Evolutionary conservation across 768 basidiomycete species (phyloP).

Genomic region (Trametes cingulata): DNA sequence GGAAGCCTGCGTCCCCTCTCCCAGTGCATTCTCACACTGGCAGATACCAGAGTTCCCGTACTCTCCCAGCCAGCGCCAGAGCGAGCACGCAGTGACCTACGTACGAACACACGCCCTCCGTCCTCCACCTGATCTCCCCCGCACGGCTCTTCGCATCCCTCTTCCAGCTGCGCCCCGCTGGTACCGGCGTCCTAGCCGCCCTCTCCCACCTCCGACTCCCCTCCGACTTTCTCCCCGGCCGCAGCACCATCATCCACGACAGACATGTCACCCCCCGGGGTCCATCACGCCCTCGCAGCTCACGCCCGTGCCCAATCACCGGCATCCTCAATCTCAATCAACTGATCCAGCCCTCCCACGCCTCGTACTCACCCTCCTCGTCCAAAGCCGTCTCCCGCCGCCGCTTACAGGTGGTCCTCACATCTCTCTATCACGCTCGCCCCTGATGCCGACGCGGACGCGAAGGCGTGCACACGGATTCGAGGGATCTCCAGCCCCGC

Average conservation of each 20-base stretch:
- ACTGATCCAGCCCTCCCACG: constrained; percentile 7
- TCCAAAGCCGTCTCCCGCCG: no score
- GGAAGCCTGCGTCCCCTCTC: constrained; percentile 1
- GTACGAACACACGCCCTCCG: constrained; percentile 2
- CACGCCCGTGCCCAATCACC: constrained; percentile 3
- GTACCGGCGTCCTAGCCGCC: not conserved
- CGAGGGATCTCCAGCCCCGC: no score
- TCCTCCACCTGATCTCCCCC: not conserved
- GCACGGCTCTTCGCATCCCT: not conserved
- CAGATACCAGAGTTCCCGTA: not conserved
- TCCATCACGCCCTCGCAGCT: no score
- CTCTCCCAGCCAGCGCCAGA: no score
- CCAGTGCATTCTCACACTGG: not conserved
- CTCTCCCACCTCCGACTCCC: not conserved
- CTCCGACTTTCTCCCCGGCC: not conserved
- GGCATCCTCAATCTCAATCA: constrained; percentile 3
- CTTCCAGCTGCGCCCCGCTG: no score
- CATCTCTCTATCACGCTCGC: no score
- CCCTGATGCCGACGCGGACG: not conserved
- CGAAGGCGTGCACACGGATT: no score
- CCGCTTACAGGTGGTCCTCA: no score
- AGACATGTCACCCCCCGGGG: no score
- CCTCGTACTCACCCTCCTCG: not conserved
- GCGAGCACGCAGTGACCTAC: not conserved
- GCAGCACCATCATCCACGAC: not conserved